Evolutionary conservation across 2,329 filamentous ascomycete genomes (phyloP), one percentile per base, ranked within the genome.

Genomic region (Thermoascus crustaceus): DNA sequence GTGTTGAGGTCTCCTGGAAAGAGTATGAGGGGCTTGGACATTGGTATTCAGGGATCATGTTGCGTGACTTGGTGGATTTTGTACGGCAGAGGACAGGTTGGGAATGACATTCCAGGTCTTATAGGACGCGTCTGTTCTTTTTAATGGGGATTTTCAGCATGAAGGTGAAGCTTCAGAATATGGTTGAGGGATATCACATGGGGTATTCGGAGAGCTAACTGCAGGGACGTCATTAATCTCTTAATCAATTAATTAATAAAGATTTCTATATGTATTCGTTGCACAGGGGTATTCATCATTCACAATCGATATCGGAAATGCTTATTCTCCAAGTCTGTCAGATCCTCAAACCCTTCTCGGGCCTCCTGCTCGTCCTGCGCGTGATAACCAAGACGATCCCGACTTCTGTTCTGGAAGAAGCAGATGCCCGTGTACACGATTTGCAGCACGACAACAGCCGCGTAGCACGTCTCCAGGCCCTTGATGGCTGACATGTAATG

Each of bases 401-500:
- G 32, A 4, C 10, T 30, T 7, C 19, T 25, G 38, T 57, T 57
- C 30, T 54, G 31, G 6, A 37, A 47, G 35, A 45, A 44, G 30
- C 39, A 45, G 50, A 53, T 54, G 4, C 35, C 38, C 0, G 39
- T 33, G 30, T 58, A 58, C 2, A 53, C 34, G 5, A 37, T 32
- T 4, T 51, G 49, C 2, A 67, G 40, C 0, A 58, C 49, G 25
- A 67, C 54, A 24, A 68, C 62, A 0, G 56, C 64, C 3, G 60
- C 62, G 42, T 69, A 69, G 37, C 63, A 68, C 19, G 58, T 51
- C 11, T 65, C 54, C 11, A 69, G 43, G 0, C 61, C 66, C 2
- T 57, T 58, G n/a, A 69, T 43, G 2, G 66, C 66, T 3, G 63
- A 66, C 25, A 57, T 60, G 27, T 70, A 69, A 4, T 66, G 53